Percentiles rank a stretch among this genome's conserved stretches.
Evolutionary conservation across 2,329 filamentous ascomycete genomes (phyloP).

Genomic region (Colletotrichum echinochloae): DNA sequence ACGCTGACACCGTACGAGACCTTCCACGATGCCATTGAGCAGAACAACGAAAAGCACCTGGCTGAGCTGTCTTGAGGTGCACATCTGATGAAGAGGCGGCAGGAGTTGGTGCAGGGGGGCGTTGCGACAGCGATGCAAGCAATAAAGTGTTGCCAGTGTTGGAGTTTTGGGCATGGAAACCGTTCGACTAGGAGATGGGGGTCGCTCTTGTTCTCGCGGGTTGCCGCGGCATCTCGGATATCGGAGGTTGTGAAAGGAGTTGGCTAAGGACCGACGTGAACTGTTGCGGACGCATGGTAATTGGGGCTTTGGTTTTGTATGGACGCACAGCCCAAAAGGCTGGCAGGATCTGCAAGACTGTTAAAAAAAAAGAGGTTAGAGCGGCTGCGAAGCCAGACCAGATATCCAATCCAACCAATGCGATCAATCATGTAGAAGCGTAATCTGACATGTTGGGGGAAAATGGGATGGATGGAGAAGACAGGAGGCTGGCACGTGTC

Average conservation of each 20-base stretch:
- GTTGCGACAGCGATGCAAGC: conserved; percentile 20
- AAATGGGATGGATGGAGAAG: conserved; percentile 8
- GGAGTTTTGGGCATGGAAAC: neutral
- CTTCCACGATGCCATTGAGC: conserved; percentile 76
- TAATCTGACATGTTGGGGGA: conserved; percentile 1
- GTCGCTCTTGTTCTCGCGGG: neutral
- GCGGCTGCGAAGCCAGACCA: conserved; percentile 38
- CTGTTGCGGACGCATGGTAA: conserved; percentile 10
- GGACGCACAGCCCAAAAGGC: conserved; percentile 7
- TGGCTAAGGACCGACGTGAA: conserved; percentile 11
- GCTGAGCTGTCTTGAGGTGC: conserved; percentile 54
- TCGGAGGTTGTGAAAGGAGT: conserved; percentile 23
- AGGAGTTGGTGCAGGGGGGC: neutral
- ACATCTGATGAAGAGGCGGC: neutral
- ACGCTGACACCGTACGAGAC: conserved; percentile 88
- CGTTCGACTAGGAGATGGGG: conserved; percentile 1
- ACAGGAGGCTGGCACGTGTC: conserved; percentile 7
- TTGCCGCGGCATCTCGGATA: conserved; percentile 24
- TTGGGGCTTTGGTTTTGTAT: conserved; percentile 2
- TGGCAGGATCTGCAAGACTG: conserved; percentile 24
- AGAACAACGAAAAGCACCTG: conserved; percentile 65
- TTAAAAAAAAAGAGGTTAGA: conserved; percentile 35
- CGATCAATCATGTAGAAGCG: conserved; percentile 16
- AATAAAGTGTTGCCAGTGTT: conserved; percentile 20
- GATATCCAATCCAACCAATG: conserved; percentile 37